phyloP scores from a whole-genome alignment of 495 filamentous ascomycete species.

The Aeminium ludgeri region DNA sequence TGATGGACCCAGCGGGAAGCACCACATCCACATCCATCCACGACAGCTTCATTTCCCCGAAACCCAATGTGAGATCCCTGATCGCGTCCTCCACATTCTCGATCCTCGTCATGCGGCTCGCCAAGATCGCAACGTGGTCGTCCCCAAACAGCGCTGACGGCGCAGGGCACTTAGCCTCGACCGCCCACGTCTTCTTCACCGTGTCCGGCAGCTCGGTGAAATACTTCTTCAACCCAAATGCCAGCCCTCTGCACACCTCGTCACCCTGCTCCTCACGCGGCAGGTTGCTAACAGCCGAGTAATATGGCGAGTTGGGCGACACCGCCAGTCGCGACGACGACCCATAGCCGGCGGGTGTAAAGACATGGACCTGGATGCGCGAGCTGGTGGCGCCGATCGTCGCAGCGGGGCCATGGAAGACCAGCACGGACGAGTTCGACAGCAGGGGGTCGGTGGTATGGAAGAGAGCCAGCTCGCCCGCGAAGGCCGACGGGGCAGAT shows the following conservation, averaged over 20 bases:
- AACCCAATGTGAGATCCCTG: conserved; percentile 47
- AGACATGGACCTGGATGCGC: conserved; percentile 81
- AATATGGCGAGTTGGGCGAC: conserved; percentile 87
- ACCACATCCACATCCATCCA: conserved; percentile 83
- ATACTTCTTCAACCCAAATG: conserved; percentile 84
- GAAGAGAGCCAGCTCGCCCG: conserved; percentile 64
- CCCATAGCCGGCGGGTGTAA: conserved; percentile 70
- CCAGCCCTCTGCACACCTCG: conserved; percentile 72
- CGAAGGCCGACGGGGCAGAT: conserved; percentile 44
- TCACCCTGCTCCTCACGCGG: conserved; percentile 87
- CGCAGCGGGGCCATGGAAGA: conserved; percentile 73
- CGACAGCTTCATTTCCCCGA: conserved; percentile 59
- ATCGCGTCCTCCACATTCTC: conserved; percentile 60
- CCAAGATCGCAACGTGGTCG: conserved; percentile 80
- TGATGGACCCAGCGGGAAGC: conserved; percentile 56
- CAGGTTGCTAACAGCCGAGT: conserved; percentile 78
- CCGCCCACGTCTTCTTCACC: conserved; percentile 42
- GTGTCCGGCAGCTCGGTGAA: conserved; percentile 68
- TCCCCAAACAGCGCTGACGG: conserved; percentile 64
- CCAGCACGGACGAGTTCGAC: conserved; percentile 52
- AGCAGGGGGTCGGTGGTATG: conserved; percentile 63
- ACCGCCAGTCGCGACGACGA: conserved; percentile 80
- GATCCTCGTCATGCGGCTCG: conserved; percentile 61
- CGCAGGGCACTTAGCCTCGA: conserved; percentile 33
- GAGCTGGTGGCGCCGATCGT: conserved; percentile 76